Evolutionary conservation across 306 rosid genomes (phyloP), one percentile per base, ranked within the genome.

Genomic region (Glycine tomentella): DNA sequence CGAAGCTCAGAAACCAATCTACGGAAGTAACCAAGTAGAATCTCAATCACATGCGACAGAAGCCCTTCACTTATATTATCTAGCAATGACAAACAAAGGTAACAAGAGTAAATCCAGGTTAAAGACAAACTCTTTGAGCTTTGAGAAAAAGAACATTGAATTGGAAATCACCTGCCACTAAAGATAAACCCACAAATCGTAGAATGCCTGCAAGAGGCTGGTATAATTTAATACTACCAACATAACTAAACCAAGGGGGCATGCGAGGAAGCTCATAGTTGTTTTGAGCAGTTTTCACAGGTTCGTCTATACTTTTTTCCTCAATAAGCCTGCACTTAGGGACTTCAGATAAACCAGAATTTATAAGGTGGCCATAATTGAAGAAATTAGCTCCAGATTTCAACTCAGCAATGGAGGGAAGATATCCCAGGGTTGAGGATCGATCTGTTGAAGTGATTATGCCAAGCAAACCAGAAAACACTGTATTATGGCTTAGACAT

Each of bases 201-300:
- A 95, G 97, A 83, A 89, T 92, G 87, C 99, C 86, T 53, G 94
- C 88, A 80, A 95, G 97, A 69, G 92, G 87, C 86, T 90, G 83
- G 84, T 95, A 95, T 61, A 90, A 84, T 69, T 88, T 93, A 42
- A 8, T 79, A 84, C 92, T 89, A 52, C 99, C 97, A 80, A 88
- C 81, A 71, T 84, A 78, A 74, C 81, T 76, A 84, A 93, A 95
- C 99, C 99, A 95, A 78, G 99, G 95, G 86, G 99, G 99, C 97
- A 91, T 91, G 72, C 88, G 92, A 31, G 99, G 97, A 82, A 95
- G 92, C 77, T 86, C 90, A 53, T 83, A 87, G 49, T 69, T 82
- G 80, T 81, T 82, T 80, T 81, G 85, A 57, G 75, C 73, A 72
- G 51, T 71, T 70, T 82, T 77, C 62, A 67, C 68, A 31, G 72